Evolutionary conservation across 2,329 filamentous ascomycete genomes (phyloP).

Genomic region (Ophiostoma quercus): DNA sequence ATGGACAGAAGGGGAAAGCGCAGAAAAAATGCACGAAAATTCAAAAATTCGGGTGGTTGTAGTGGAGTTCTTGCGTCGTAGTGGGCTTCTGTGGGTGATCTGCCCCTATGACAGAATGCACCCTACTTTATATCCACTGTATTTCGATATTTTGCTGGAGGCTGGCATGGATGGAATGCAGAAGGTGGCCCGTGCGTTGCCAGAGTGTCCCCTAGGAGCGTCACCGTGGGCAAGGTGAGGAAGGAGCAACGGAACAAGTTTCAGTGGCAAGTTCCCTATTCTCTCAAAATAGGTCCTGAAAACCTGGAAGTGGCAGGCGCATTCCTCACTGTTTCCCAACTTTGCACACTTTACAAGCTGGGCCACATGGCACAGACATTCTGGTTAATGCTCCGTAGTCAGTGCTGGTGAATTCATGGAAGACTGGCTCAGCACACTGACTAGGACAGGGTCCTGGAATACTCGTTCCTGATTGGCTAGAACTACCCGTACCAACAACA

Average conservation of each 20-base stretch:
- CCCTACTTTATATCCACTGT: constrained; percentile 4
- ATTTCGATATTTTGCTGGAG: constrained; percentile 15
- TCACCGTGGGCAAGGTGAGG: neutral
- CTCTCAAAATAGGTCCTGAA: neutral
- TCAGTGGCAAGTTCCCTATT: neutral
- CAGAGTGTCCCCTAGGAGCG: neutral
- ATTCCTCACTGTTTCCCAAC: neutral
- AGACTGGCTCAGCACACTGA: neutral
- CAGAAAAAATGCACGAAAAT: constrained; percentile 11
- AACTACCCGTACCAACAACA: neutral
- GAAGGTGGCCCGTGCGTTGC: constrained; percentile 8
- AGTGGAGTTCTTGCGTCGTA: constrained; percentile 17
- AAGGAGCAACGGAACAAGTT: constrained; percentile 18
- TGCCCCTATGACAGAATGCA: constrained; percentile 2
- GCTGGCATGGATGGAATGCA: constrained; percentile 18
- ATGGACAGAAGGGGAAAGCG: constrained; percentile 7
- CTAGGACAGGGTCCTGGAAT: neutral
- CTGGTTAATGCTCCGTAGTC: neutral
- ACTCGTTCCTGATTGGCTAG: neutral
- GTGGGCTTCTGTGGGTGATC: constrained; percentile 16
- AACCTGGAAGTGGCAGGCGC: neutral
- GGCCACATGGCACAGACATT: constrained; percentile 1
- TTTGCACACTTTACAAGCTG: neutral
- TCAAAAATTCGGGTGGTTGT: constrained; percentile 20
- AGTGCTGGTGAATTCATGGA: neutral